Conservation (phyloP, 2,329 filamentous ascomycete species). For the Sarocladium brachiariae region DNA sequence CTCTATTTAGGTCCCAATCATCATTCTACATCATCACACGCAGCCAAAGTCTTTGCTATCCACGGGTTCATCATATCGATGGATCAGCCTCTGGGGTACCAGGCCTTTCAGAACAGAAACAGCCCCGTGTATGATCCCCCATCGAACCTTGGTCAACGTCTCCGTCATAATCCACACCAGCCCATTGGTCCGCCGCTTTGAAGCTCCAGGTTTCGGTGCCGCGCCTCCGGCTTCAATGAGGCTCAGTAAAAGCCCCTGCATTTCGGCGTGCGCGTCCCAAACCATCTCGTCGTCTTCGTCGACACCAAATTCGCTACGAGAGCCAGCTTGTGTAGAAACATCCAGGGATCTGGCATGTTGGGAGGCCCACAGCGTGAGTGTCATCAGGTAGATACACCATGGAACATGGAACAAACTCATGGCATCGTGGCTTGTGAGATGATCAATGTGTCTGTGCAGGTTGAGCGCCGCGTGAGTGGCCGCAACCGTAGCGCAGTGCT, state of each 20-base stretch:
- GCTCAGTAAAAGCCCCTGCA: conserved; percentile 33
- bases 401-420: conserved; percentile 53
- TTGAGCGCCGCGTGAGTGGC: conserved; percentile 48
- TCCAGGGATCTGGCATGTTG: conserved; percentile 32
- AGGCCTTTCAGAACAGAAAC: conserved; percentile 45
- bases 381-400: conserved; percentile 55
- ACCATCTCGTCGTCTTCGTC: conserved; percentile 40
- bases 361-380: conserved; percentile 51
- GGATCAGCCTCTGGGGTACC: conserved; percentile 23
- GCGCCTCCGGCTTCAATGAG: conserved; percentile 31
- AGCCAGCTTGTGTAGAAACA: background rate
- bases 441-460: conserved; percentile 40
- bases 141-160: conserved; percentile 48
- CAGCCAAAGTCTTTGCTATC: background rate
- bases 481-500: conserved; percentile 31
- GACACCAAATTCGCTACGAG: conserved; percentile 11
- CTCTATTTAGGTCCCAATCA: no score
- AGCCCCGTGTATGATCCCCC: conserved; percentile 56
- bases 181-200: conserved; percentile 39
- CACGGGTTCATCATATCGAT: conserved; percentile 17
- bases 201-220: conserved; percentile 27
- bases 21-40: background rate
- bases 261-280: conserved; percentile 42
- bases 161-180: conserved; percentile 49
- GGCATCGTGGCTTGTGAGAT: conserved; percentile 43